These are phyloP conservation scores for Picochlorum costavermella DNA, from an alignment of 139 green algal genomes.

Conservation along the genomic window DNA sequence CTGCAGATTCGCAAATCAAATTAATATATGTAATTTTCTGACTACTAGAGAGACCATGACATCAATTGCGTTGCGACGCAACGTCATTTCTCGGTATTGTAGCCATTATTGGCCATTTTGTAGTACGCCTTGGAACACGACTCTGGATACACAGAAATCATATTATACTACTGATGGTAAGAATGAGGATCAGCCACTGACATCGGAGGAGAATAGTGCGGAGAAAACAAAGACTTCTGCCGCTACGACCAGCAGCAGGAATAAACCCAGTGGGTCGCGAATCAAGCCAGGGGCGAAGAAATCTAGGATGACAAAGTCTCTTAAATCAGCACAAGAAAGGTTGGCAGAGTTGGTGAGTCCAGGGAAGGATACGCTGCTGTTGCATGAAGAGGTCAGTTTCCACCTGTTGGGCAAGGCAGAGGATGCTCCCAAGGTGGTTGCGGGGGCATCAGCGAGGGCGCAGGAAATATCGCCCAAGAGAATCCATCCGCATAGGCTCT, in stretches of 20 bases:
- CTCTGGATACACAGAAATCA: no score
- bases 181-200: no score
- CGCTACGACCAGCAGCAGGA: not conserved
- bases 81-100: no score
- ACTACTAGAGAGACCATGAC: not conserved
- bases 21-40: conserved; percentile 3
- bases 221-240: not conserved
- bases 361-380: not conserved
- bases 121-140: no score
- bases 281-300: not conserved
- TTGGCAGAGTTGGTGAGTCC: conserved; percentile 1
- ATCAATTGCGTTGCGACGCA: not conserved
- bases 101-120: no score
- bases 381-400: conserved; percentile 7
- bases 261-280: conserved; percentile 1
- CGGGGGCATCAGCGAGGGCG: not conserved
- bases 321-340: conserved; percentile 7
- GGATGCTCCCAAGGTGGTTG: conserved; percentile 20
- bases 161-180: no score
- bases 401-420: conserved; percentile 18
- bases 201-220: no score
- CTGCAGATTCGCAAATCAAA: not conserved
- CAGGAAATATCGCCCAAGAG: conserved; percentile 24
- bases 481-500: conserved; percentile 30
- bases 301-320: not conserved